Conservation (phyloP, 1,284 basidiomycete species). For the Irpex sp. region DNA sequence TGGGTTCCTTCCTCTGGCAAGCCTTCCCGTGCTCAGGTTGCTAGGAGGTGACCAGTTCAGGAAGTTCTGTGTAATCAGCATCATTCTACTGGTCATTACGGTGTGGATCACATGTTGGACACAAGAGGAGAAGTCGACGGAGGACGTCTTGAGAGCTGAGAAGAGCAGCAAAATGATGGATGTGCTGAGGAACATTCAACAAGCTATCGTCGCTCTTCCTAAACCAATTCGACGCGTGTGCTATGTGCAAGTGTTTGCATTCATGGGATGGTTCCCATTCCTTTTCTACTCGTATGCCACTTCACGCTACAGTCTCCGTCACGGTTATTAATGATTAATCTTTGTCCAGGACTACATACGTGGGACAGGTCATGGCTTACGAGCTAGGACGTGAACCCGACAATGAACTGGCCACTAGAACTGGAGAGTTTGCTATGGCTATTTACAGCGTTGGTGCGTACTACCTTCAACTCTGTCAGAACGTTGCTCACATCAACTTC, state of each 20-base stretch:
- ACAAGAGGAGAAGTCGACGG: conserved; percentile 71
- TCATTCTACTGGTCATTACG: conserved; percentile 73
- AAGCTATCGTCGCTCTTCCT: conserved; percentile 70
- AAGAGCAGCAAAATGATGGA: conserved; percentile 49
- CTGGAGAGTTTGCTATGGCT: conserved; percentile 86
- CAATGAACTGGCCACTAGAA: conserved; percentile 76
- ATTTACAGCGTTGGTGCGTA: conserved; percentile 79
- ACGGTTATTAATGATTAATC: no score
- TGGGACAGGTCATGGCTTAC: conserved; percentile 86
- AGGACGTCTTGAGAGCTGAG: conserved; percentile 33
- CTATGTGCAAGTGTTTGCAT: conserved; percentile 86
- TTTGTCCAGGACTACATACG: conserved; percentile 73
- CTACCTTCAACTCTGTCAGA: conserved; percentile 1
- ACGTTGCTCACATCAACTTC: conserved; percentile 2
- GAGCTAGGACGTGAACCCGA: conserved; percentile 70
- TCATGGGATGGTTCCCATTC: conserved; percentile 96
- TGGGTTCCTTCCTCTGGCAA: conserved; percentile 81
- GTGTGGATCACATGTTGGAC: conserved; percentile 85
- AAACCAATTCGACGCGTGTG: conserved; percentile 84
- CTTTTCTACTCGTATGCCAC: conserved; percentile 78
- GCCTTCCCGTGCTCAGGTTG: conserved; percentile 67
- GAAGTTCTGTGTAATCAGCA: conserved; percentile 87
- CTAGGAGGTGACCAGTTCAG: conserved; percentile 95
- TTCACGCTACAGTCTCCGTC: conserved; percentile 7
- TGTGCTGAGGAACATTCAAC: conserved; percentile 70